Base-by-base conservation (phyloP, 2,329 filamentous ascomycete genomes). In the Sclerotinia sclerotiorum region DNA sequence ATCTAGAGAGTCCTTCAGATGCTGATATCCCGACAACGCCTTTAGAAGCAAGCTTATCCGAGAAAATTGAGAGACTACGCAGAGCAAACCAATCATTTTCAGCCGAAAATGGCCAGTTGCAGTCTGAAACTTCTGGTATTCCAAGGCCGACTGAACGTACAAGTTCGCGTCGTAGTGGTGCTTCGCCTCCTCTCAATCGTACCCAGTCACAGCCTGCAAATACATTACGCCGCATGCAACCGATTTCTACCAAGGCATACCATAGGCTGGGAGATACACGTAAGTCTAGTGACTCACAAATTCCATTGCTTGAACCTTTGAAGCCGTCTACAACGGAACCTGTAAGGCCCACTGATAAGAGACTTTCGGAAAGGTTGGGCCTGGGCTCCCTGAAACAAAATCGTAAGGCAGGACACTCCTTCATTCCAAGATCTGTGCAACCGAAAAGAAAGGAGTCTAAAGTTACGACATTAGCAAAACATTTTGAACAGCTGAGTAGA, bases 401-500 rank as follows among this genome's bases (percentile, higher is more conserved):
- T 69, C 80, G 84, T 35, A 89, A 88, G 74, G 77, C 79, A 1
- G 82, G 82, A 3, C 80, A 83, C n/a, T 98, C 95, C 1, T 85
- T 94, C 54, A 98, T 99, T 70, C 94, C 94, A 39, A 88, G 95
- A 44, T 95, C 95, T 35, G 87, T 97, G 39, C 88, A 90, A 63
- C 76, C 78, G 62, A 91, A 89, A 76, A 88, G 85, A 73, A 89
- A 88, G 72, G 85, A 89, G 65, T 87, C 91, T 4, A 92, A 91
- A 74, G 95, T 99, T 2, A 96, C 93, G 11, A 93, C 90, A n/a
- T 84, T 99, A 62, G 93, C 95, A 24, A 92, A 92, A 74, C 95
- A 98, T 78, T 98, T 99, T 77, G 96, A 99, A 79, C 94, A 98
- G 78, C 84, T 99, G 68, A 97, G 93, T 74, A 90, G 94, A 32